Evolutionary conservation across 371 early-diverging fungal genomes (phyloP), one percentile per base, ranked within the genome.

Genomic region (Actinomortierella ambigua): DNA sequence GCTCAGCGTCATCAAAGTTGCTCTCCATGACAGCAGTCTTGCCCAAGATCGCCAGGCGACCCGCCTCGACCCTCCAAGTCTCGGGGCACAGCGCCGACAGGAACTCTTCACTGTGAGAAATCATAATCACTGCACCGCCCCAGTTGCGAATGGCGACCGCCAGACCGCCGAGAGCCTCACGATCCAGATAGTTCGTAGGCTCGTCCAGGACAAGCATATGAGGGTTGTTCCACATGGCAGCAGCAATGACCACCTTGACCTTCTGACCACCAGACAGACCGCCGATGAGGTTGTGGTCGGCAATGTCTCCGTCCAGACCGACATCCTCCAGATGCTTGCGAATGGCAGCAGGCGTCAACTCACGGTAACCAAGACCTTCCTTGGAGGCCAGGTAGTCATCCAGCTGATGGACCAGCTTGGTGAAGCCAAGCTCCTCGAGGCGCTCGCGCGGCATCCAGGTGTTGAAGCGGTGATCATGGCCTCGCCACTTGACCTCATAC

Each of bases 101-200:
- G 76, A 95, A 95, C 77, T 91, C 91, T 27, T 79, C 75, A 69
- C 91, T 89, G 84, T 95, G 95, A 64, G 92, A 90, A 70, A 95
- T 91, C 88, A 93, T 91, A 11, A 95, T 88, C 23, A 95, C 93
- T 44, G 86, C 91, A 61, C 94, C 95, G 24, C 85, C 86, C 88
- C 87, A 94, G 49, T 84, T 86, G 53, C 89, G 81, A 70, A 95
- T 89, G 48, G 92, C 93, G 24, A 84, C 85, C 3, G 91, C 90
- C 61, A 95, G 79, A 53, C 90, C 95, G 78, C 92, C 93, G 20
- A 95, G 81, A 18, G 90, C 83, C 75, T 93, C 93, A 69, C 93
- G 89, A 81, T 95, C 95, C 81, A 95, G 84, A 77, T 90, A 93
- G 77, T 95, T 95, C 76, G 93, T 93, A 64, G 93, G 93, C 76